Evolutionary conservation across 1,284 basidiomycete genomes (phyloP), one percentile per base, ranked within the genome.

Genomic region (Puccinia coronata): DNA sequence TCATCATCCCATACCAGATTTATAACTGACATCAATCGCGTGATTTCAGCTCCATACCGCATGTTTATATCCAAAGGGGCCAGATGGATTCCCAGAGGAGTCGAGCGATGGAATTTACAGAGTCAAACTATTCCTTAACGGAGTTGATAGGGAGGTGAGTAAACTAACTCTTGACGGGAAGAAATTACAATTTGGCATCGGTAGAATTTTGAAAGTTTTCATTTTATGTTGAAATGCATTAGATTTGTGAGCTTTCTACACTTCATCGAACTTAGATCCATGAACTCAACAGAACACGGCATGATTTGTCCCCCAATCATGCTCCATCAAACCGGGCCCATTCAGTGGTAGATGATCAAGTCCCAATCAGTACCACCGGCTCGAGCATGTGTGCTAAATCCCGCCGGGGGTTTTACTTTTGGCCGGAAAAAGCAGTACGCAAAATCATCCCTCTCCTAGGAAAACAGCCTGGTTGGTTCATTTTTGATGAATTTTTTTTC

Each of bases 361-460:
- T 80, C 20, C 77, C 77, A 41, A 63, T 71, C 12, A 49, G 67
- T 23, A 59, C 25, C 9, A 39, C 53, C 1, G 67, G 77, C 12
- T 20, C 51, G 31, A 41, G 43, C 28, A 59, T 80, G 77, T 80
- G 77, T 51, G 65, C 77, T 49, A 67, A 80, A 63, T 80, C 67
- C 20, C 77, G 77, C 25, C 23, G 34, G 55, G 57, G 69, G 11
- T 34, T 59, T 28, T 71, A 61, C 57, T 72, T 59, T 34, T 80
- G 77, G 77, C 77, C 77, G 25, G 77, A 80, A 63, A 80, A 80
- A 80, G 77, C 77, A 36, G 77, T 80, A 36, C 28, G 77, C 28
- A 47, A 53, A 1, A 41, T 47, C n/a, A n/a, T n/a, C 43, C 16
- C 16, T 16, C 6, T 43, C 43, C 43, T 16, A 43, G 16, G 43